phyloP scores from a whole-genome alignment of 345 rosid species.

The Eutrema yunnanense region DNA sequence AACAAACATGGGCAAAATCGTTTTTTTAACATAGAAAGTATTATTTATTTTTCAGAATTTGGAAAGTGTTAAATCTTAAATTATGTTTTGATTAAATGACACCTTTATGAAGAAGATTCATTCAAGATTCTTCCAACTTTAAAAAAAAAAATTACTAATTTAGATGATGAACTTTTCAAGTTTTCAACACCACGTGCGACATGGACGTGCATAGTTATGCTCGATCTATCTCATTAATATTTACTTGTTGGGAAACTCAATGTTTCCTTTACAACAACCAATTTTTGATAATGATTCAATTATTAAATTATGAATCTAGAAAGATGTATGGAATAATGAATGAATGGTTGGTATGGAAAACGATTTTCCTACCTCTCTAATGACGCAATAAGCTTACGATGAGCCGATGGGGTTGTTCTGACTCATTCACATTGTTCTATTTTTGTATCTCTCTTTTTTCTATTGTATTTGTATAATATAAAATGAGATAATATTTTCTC shows the following conservation, averaged over 20 bases:
- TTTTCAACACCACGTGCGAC: conserved; percentile 13
- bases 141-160: not conserved
- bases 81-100: too few species aligned
- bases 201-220: conserved; percentile 27
- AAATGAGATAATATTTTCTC: not conserved
- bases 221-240: not conserved
- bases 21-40: too few species aligned
- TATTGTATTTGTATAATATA: not conserved
- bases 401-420: conserved; percentile 18
- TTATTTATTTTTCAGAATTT: too few species aligned
- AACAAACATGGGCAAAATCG: too few species aligned
- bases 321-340: not conserved
- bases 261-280: not conserved
- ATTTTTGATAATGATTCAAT: not conserved
- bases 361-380: conserved; percentile 1
- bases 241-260: conserved; percentile 21
- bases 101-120: too few species aligned
- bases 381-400: conserved; percentile 24
- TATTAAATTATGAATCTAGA: conserved; percentile 17
- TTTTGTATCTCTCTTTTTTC: not conserved
- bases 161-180: not conserved
- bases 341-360: conserved; percentile 11
- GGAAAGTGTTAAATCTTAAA: too few species aligned
- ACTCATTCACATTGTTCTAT: conserved; percentile 7
- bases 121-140: too few species aligned